Evolutionary conservation across 352 stramenopile species (phyloP), one percentile per base, ranked within the genome.

Genomic region (Poterioochromonas sp.): DNA sequence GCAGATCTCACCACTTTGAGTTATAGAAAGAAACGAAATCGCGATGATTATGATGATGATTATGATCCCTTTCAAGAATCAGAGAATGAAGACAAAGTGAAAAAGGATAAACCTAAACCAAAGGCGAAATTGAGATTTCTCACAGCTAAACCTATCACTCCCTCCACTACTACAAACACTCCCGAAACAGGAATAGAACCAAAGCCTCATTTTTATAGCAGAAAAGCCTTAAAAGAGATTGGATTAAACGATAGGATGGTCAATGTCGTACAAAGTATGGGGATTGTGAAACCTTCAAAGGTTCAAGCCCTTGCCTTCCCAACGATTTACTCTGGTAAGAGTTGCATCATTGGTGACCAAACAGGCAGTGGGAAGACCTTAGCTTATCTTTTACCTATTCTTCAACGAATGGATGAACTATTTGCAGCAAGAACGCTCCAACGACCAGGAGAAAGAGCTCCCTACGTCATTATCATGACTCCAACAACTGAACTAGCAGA

Each of bases 351-450:
- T 0, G 89, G 86, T 26, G 89, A 93, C 76, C 76, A 98, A 82
- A 98, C 95, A 0, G 94, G 95, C 32, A 95, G 87, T 0, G 94
- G 94, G 63, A 98, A 98, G 82, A 98, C 94, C 41, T 84, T 98
- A 54, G 92, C 94, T 47, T 98, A 97, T 80, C 78, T 98, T 53
- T 82, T 98, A 44, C 94, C 94, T 18, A 93, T 98, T 58, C 83
- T 98, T 20, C 91, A 98, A 80, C 87, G 89, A 44, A 83, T 95
- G 22, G 79, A 87, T 43, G 83, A 89, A 26, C 86, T 86, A 0
- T 0, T 44, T 77, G 71, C 49, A n/a, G 18, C 70, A 82, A 29
- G 78, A 83, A 37, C 1, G 3, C 51, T 76, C 5, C 51, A 22
- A 63, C 71, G 76, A 22, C 0, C 35, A 29, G 11, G 35, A 34